These are phyloP conservation scores for Colletotrichum phormii DNA, from an alignment of 2,329 filamentous ascomycete species.

Conservation along the genomic window DNA sequence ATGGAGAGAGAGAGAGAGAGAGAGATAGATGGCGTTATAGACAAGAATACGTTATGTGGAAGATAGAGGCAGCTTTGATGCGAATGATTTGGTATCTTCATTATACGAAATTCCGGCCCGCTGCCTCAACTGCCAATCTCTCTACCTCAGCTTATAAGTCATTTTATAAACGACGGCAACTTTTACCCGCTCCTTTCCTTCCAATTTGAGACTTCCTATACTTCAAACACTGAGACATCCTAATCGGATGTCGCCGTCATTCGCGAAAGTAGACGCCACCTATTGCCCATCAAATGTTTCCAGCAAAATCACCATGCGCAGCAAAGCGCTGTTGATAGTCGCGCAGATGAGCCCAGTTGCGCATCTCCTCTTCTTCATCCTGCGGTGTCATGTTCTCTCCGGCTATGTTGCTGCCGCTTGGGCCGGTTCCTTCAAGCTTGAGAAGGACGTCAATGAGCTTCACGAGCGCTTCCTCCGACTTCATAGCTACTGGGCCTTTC, in stretches of 20 bases:
- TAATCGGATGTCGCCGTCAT: neutral
- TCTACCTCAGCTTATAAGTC: neutral
- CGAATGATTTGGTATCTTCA: neutral
- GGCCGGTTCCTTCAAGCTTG: constrained; percentile 75
- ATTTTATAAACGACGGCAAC: neutral
- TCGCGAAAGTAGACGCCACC: neutral
- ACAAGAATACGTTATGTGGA: neutral
- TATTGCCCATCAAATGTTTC: constrained; percentile 20
- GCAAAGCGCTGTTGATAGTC: constrained; percentile 82
- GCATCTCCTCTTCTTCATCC: constrained; percentile 81
- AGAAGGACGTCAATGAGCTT: constrained; percentile 81
- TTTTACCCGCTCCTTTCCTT: neutral
- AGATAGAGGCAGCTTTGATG: neutral
- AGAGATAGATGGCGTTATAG: too few relatives aligned
- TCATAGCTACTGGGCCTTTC: constrained; percentile 62
- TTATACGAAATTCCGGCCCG: neutral
- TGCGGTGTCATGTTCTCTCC: constrained; percentile 59
- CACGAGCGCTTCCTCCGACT: constrained; percentile 77
- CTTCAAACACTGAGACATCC: neutral
- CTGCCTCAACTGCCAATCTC: neutral
- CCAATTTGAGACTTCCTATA: neutral
- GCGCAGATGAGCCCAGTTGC: constrained; percentile 81
- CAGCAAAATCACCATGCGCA: constrained; percentile 68
- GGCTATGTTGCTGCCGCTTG: constrained; percentile 39
- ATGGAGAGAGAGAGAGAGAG: too few relatives aligned